phyloP scores from a whole-genome alignment of 192 early-diverging fungal genomes.

The Paraglomus brasilianum region DNA sequence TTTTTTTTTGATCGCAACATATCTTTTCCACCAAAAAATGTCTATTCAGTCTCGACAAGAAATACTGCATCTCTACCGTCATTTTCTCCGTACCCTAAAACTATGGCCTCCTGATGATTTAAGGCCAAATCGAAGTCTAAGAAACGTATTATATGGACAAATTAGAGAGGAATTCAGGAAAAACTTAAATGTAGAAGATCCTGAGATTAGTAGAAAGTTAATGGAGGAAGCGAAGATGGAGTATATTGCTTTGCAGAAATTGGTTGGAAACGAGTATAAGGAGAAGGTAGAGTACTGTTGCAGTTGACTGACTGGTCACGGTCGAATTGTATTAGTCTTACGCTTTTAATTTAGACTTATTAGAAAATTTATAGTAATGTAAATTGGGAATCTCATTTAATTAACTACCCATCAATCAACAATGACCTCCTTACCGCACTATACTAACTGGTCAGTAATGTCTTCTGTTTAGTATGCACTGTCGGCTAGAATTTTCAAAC shows the following conservation, averaged over 20 bases:
- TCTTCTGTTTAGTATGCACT: constrained; percentile 50
- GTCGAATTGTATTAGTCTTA: too few species aligned
- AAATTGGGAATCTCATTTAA: not conserved
- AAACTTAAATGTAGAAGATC: constrained; percentile 11
- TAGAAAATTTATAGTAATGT: not conserved
- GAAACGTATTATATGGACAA: constrained; percentile 53
- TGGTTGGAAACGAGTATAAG: constrained; percentile 53
- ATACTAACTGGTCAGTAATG: not conserved
- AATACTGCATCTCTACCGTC: constrained; percentile 47
- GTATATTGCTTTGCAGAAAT: constrained; percentile 44
- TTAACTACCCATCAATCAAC: not conserved
- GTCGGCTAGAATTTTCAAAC: constrained; percentile 52
- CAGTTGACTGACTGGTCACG: too few species aligned
- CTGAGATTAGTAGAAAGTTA: constrained; percentile 32
- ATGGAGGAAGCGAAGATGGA: constrained; percentile 41
- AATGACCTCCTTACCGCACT: not conserved
- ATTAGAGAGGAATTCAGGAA: constrained; percentile 49
- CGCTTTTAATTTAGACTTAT: not conserved
- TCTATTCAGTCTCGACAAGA: too few species aligned
- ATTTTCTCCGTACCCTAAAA: constrained; percentile 58
- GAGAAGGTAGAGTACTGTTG: constrained; percentile 41
- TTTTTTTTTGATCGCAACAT: too few species aligned
- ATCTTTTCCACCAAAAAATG: too few species aligned
- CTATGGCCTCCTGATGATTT: constrained; percentile 69
- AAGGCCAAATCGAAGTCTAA: constrained; percentile 68